These are phyloP conservation scores for Crotalaria pallida DNA, from an alignment of 306 rosid genomes.

Conservation along the genomic window DNA sequence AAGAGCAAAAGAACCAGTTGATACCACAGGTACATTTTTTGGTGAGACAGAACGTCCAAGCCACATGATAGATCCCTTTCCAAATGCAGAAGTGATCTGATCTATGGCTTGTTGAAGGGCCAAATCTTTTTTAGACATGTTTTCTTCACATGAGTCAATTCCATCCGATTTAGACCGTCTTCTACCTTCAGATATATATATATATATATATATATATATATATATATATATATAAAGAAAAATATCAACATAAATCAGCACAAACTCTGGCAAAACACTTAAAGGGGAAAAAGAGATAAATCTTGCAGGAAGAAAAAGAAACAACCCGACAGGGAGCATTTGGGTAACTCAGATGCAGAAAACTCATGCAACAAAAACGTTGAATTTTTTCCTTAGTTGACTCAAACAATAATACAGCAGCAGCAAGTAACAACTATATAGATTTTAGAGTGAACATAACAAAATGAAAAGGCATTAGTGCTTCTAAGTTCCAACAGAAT, in stretches of 20 bases:
- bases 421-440: conserved; percentile 1
- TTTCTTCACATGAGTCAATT: conserved; percentile 63
- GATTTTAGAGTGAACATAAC: neutral
- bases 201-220: no score
- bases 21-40: conserved; percentile 64
- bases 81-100: conserved; percentile 82
- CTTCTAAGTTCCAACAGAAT: neutral
- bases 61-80: conserved; percentile 98
- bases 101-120: conserved; percentile 89
- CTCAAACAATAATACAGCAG: neutral
- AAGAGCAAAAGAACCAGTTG: conserved; percentile 85
- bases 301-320: neutral
- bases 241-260: neutral
- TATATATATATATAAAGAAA: no score
- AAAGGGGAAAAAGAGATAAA: neutral
- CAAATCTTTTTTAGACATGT: conserved; percentile 73
- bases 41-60: conserved; percentile 62
- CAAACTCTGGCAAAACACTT: neutral
- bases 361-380: neutral
- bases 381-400: neutral
- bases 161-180: conserved; percentile 61
- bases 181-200: conserved; percentile 41
- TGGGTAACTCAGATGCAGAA: neutral
- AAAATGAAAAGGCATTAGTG: neutral
- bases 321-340: neutral